Conservation (phyloP, 164 flowering plant species). For the Macadamia tetraphylla region DNA sequence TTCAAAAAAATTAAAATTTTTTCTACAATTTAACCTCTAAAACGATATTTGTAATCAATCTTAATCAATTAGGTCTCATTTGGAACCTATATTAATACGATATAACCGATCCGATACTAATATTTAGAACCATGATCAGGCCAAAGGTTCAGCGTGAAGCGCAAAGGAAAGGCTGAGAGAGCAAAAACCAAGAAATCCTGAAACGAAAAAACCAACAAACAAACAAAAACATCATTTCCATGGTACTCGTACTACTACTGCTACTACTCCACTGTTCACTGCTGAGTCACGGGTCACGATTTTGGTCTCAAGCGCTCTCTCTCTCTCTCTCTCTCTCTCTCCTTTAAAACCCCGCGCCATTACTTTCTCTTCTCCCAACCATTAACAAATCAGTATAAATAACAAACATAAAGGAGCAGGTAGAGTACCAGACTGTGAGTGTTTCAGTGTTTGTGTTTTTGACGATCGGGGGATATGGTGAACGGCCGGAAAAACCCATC, state of each 20-base stretch:
- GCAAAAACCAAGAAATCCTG: neutral
- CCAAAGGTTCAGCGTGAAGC: too few species aligned
- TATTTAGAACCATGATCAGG: too few species aligned
- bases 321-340: neutral
- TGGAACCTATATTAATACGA: too few species aligned
- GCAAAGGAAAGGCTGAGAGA: too few species aligned
- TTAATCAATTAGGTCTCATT: too few species aligned
- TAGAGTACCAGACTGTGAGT: neutral
- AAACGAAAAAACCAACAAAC: neutral
- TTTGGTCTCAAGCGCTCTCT: neutral
- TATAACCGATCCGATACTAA: too few species aligned
- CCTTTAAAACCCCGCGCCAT: neutral
- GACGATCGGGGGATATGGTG: neutral
- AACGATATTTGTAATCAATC: too few species aligned
- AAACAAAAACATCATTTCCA: neutral
- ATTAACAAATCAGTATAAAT: too few species aligned
- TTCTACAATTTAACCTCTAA: too few species aligned
- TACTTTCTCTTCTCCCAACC: neutral
- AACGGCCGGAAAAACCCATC: slow-evolving; percentile 18
- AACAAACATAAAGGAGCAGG: too few species aligned
- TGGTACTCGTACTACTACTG: neutral
- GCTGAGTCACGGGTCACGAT: neutral
- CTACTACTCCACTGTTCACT: neutral
- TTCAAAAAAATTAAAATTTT: too few species aligned
- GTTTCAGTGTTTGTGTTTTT: neutral